Evolutionary conservation across 179 eudicot genomes (phyloP).

Genomic region (Spinacia oleracea): DNA sequence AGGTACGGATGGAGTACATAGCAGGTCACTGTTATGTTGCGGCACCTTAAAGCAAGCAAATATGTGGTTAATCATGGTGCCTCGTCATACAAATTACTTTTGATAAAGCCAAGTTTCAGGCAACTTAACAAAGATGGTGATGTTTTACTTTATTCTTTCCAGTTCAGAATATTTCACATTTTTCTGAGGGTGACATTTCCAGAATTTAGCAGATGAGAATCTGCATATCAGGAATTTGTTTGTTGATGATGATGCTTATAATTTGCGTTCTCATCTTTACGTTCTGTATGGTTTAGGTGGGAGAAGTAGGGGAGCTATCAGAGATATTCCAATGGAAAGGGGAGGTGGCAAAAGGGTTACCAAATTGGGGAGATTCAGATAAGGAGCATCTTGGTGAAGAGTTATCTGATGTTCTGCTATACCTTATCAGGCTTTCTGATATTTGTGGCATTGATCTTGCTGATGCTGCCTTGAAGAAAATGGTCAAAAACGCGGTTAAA

Average conservation of each 20-base stretch:
- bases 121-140: constrained; percentile 20
- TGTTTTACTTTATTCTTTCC: constrained; percentile 8
- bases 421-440: constrained; percentile 64
- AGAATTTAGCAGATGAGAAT: constrained; percentile 14
- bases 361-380: constrained; percentile 67
- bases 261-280: background rate
- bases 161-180: constrained; percentile 10
- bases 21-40: background rate
- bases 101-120: constrained; percentile 8
- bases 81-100: constrained; percentile 8
- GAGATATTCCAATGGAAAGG: constrained; percentile 87
- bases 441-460: constrained; percentile 74
- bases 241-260: constrained; percentile 10
- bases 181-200: background rate
- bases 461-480: constrained; percentile 59
- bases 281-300: constrained; percentile 40
- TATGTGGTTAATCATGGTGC: constrained; percentile 1
- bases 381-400: constrained; percentile 79
- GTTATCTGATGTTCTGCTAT: constrained; percentile 65
- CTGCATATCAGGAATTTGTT: constrained; percentile 3
- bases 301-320: constrained; percentile 76
- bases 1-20: constrained; percentile 1
- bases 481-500: constrained; percentile 59
- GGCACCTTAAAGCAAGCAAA: constrained; percentile 1
- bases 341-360: constrained; percentile 68